Evolutionary conservation across 306 rosid species (phyloP).

Genomic region (Prunus mira): DNA sequence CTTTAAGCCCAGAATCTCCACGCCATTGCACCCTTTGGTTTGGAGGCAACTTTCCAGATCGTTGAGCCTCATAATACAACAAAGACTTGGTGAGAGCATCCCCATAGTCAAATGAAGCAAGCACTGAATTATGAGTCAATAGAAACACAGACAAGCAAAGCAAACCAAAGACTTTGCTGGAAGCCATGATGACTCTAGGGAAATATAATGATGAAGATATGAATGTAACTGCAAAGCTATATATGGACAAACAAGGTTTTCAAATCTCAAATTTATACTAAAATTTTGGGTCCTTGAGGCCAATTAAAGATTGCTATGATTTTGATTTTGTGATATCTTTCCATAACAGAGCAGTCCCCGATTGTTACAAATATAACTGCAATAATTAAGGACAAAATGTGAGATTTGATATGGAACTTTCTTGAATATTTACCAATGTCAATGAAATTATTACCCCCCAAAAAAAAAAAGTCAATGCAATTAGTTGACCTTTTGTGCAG

Average conservation of each 20-base stretch:
- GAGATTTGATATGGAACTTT: no score
- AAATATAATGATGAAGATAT: no score
- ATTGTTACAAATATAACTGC: background rate
- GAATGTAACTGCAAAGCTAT: no score
- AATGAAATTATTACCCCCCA: no score
- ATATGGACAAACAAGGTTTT: background rate
- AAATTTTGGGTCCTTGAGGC: slow-evolving; percentile 1
- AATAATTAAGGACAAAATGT: no score
- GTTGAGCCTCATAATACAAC: slow-evolving; percentile 51
- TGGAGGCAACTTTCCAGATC: slow-evolving; percentile 51
- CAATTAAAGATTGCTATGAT: background rate
- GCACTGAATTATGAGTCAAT: background rate
- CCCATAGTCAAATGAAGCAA: slow-evolving; percentile 25
- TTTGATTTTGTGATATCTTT: background rate
- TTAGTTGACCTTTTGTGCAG: no score
- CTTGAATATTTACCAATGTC: no score
- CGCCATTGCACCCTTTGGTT: slow-evolving; percentile 54
- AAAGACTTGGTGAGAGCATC: slow-evolving; percentile 43
- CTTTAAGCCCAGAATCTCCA: slow-evolving; percentile 51
- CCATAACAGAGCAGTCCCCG: background rate
- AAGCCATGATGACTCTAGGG: background rate
- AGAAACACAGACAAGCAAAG: background rate
- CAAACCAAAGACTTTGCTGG: background rate
- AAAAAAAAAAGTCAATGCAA: no score
- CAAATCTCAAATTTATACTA: background rate